phyloP scores from a whole-genome alignment of 2,329 filamentous ascomycete genomes.

The Magnaporthiopsis rhizophila region DNA sequence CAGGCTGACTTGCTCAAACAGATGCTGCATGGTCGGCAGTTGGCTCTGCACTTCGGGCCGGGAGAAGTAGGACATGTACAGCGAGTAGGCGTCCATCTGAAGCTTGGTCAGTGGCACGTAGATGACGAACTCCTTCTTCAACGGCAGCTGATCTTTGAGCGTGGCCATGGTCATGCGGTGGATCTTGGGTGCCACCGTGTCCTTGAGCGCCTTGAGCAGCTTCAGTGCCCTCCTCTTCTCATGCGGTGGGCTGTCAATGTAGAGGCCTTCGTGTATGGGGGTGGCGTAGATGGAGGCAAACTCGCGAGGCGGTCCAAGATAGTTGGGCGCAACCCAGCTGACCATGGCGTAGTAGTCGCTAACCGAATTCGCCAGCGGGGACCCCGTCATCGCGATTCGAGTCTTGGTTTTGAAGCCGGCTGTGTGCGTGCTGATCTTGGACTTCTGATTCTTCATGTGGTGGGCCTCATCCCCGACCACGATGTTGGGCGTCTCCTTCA shows the following conservation, averaged over 20 bases:
- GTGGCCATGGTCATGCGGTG: slow-evolving; percentile 61
- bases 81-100: slow-evolving; percentile 56
- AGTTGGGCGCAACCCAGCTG: slow-evolving; percentile 75
- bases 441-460: slow-evolving; percentile 57
- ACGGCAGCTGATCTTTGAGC: slow-evolving; percentile 58
- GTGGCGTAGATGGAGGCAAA: slow-evolving; percentile 64
- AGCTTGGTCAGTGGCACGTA: slow-evolving; percentile 59
- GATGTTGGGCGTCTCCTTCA: slow-evolving; percentile 58
- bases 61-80: slow-evolving; percentile 26
- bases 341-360: slow-evolving; percentile 82
- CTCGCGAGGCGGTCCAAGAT: slow-evolving; percentile 58
- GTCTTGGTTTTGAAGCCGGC: slow-evolving; percentile 55
- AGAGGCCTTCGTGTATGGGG: slow-evolving; percentile 68
- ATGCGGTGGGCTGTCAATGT: slow-evolving; percentile 46
- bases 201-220: slow-evolving; percentile 62
- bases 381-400: slow-evolving; percentile 79
- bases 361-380: slow-evolving; percentile 77
- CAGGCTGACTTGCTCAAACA: slow-evolving; percentile 31
- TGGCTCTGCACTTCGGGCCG: not conserved
- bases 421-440: slow-evolving; percentile 45
- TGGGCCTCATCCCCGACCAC: slow-evolving; percentile 86
- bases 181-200: slow-evolving; percentile 69
- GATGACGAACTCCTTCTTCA: slow-evolving; percentile 76
- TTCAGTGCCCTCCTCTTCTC: slow-evolving; percentile 55
- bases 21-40: slow-evolving; percentile 8